These are phyloP conservation scores for Neofusicoccum laricinum DNA, from an alignment of 2,329 filamentous ascomycete species.

Conservation along the genomic window DNA sequence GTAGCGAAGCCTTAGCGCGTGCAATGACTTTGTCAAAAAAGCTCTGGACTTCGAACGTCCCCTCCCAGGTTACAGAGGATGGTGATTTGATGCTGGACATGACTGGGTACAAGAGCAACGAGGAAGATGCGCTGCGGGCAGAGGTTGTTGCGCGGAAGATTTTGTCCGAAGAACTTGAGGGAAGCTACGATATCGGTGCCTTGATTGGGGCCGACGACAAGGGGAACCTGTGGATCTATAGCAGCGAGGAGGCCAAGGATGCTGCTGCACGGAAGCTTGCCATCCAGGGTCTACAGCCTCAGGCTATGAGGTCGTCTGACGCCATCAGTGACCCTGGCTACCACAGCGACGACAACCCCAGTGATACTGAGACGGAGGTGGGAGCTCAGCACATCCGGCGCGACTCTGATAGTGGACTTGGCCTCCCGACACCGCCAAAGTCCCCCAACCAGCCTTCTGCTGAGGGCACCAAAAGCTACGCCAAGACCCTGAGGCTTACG, in stretches of 20 bases:
- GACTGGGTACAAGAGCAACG: slow-evolving; percentile 85
- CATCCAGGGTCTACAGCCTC: slow-evolving; percentile 51
- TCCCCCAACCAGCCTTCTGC: slow-evolving; percentile 51
- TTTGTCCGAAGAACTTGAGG: slow-evolving; percentile 86
- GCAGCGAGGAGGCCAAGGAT: slow-evolving; percentile 93
- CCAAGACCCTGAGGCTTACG: slow-evolving; percentile 91
- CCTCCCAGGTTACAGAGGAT: slow-evolving; percentile 83
- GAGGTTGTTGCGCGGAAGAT: slow-evolving; percentile 94
- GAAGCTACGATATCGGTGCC: slow-evolving; percentile 92
- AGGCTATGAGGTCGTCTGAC: slow-evolving; percentile 63
- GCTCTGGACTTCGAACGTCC: slow-evolving; percentile 86
- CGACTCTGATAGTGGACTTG: slow-evolving; percentile 69
- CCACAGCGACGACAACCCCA: slow-evolving; percentile 77
- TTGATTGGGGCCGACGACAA: slow-evolving; percentile 93
- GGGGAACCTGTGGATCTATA: slow-evolving; percentile 99
- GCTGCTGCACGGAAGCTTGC: slow-evolving; percentile 68
- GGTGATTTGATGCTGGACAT: slow-evolving; percentile 98
- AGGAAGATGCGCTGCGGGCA: slow-evolving; percentile 85
- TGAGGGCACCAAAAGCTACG: slow-evolving; percentile 82
- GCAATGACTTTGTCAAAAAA: slow-evolving; percentile 83
- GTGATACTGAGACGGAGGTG: slow-evolving; percentile 54
- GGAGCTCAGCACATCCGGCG: slow-evolving; percentile 57
- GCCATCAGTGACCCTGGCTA: slow-evolving; percentile 91
- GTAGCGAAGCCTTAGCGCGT: slow-evolving; percentile 74
- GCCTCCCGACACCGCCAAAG: slow-evolving; percentile 58